These are phyloP conservation scores for Phellopilus nigrolimitatus DNA, from an alignment of 1,284 basidiomycete genomes.

Conservation along the genomic window DNA sequence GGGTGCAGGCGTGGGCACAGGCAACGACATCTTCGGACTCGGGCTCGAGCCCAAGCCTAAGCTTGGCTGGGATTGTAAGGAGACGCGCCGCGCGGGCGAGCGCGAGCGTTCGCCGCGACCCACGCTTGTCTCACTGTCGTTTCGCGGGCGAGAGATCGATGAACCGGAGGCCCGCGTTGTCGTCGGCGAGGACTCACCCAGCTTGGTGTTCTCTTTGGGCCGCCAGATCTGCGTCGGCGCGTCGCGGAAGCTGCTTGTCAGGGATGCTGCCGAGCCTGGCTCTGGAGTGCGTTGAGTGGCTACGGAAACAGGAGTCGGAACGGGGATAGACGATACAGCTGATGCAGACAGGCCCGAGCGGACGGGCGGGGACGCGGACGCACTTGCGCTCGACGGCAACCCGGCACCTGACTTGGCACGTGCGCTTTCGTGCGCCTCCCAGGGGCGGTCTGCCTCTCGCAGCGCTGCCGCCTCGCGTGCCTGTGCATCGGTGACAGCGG, in stretches of 20 bases:
- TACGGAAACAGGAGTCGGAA: too few relatives aligned
- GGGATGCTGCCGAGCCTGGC: neutral
- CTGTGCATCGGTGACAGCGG: neutral
- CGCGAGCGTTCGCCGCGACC: neutral
- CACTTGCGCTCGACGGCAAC: neutral
- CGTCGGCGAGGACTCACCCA: neutral
- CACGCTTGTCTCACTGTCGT: slow-evolving; percentile 12
- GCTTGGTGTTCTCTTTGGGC: neutral
- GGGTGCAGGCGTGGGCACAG: neutral
- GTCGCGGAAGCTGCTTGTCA: neutral
- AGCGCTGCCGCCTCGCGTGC: neutral
- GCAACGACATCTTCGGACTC: slow-evolving; percentile 5
- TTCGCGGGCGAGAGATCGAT: neutral
- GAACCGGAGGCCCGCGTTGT: neutral
- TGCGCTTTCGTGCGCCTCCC: slow-evolving; percentile 1
- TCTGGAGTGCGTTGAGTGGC: neutral
- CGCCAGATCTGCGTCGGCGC: neutral
- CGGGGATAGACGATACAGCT: too few relatives aligned
- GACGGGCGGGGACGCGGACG: neutral
- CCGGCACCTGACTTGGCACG: neutral
- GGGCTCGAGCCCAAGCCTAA: neutral
- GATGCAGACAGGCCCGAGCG: neutral
- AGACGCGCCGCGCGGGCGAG: neutral
- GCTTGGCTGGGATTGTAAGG: too few relatives aligned
- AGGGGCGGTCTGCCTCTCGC: slow-evolving; percentile 5